A percentile compares a stretch with the other conserved stretches of the same genome.
phyloP scores from a whole-genome alignment of 805 yeast genomes.

The Wickerhamiella spandovensis region DNA sequence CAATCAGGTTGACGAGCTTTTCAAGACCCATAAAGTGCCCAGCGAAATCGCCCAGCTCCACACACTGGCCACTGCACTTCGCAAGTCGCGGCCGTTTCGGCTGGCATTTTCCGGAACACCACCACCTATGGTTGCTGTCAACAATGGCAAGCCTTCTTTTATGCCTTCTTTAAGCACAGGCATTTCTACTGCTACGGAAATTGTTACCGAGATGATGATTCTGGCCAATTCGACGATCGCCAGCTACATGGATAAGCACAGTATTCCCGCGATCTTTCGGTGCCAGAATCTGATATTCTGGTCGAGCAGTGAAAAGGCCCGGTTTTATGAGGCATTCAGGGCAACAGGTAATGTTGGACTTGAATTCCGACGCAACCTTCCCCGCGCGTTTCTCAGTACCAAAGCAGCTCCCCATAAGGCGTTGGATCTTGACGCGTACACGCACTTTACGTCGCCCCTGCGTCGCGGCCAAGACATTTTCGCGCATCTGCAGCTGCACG shows the following conservation, averaged over 20 bases:
- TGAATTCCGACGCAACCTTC: constrained; percentile 33
- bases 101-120: neutral
- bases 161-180: constrained; percentile 15
- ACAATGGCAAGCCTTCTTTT: constrained; percentile 10
- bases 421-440: constrained; percentile 48
- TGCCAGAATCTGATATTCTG: constrained; percentile 16
- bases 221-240: constrained; percentile 44
- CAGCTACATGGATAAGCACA: constrained; percentile 11
- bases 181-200: constrained; percentile 37
- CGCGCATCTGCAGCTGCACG: constrained; percentile 64
- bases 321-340: constrained; percentile 1
- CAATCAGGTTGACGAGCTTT: constrained; percentile 43
- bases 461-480: constrained; percentile 70
- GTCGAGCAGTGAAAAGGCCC: neutral
- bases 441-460: constrained; percentile 80
- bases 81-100: constrained; percentile 16
- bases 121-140: constrained; percentile 7
- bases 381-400: constrained; percentile 39
- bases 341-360: constrained; percentile 19
- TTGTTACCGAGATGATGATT: constrained; percentile 81
- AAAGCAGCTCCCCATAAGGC: constrained; percentile 41
- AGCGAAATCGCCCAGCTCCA: constrained; percentile 19
- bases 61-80: constrained; percentile 24
- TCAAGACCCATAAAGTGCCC: neutral
- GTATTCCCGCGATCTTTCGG: constrained; percentile 21